Evolutionary conservation across 371 early-diverging fungal genomes (phyloP).

Genomic region (Sanchytrium tribonematis): DNA sequence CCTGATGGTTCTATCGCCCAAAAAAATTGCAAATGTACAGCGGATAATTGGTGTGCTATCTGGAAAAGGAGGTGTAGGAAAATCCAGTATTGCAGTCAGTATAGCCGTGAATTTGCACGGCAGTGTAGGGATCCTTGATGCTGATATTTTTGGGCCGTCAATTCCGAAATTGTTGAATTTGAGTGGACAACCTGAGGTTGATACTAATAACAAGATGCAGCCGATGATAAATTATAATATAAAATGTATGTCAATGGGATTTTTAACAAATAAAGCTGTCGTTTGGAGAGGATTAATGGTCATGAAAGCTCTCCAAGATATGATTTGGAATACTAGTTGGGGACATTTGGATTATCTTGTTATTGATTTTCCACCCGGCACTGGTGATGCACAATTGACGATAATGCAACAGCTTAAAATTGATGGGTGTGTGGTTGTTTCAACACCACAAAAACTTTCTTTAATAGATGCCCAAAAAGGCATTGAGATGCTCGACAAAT

Average conservation of each 20-base stretch:
- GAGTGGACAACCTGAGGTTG: conserved; percentile 29
- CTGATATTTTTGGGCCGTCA: conserved; percentile 69
- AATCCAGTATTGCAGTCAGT: conserved; percentile 51
- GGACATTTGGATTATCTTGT: conserved; percentile 39
- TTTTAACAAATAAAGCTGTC: conserved; percentile 42
- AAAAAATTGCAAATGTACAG: not conserved
- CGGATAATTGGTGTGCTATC: conserved; percentile 12
- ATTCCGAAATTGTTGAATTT: conserved; percentile 58
- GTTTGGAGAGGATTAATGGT: conserved; percentile 80
- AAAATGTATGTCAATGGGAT: conserved; percentile 72
- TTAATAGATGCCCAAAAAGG: conserved; percentile 52
- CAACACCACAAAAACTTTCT: conserved; percentile 70
- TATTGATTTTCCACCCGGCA: conserved; percentile 75
- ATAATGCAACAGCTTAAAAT: conserved; percentile 37
- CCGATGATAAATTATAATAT: conserved; percentile 54
- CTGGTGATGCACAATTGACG: conserved; percentile 61
- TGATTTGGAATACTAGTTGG: conserved; percentile 60
- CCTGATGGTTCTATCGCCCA: not conserved
- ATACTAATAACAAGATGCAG: conserved; percentile 23
- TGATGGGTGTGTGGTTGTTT: conserved; percentile 47
- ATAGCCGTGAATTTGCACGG: not conserved
- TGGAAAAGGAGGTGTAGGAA: conserved; percentile 71
- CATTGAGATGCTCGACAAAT: conserved; percentile 47
- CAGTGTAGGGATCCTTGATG: conserved; percentile 51
- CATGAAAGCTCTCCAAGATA: conserved; percentile 68